Conservation (phyloP, 768 basidiomycete species). For the Termitomyces sp. region DNA sequence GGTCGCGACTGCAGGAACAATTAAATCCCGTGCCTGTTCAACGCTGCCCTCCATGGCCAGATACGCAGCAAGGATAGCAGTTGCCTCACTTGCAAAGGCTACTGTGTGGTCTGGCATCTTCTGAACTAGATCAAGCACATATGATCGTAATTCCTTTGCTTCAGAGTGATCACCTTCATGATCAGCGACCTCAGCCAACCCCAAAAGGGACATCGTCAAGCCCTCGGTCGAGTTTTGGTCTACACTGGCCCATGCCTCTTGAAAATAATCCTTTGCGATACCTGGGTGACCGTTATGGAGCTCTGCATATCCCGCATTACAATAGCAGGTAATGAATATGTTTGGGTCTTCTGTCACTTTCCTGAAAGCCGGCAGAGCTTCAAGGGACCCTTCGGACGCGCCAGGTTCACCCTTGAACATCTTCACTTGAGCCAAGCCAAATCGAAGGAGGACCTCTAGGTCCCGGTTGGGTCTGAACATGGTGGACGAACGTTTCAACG, state of each 20-base stretch:
- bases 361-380: neutral
- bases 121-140: neutral
- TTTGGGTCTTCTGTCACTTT: neutral
- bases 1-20: neutral
- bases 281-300: neutral
- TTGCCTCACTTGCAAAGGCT: neutral
- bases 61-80: neutral
- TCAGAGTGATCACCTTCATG: neutral
- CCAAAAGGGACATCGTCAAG: neutral
- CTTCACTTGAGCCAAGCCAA: neutral
- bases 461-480: neutral
- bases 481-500: neutral
- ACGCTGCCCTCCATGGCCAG: constrained; percentile 2
- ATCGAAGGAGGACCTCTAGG: neutral
- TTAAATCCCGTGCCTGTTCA: neutral
- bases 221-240: neutral
- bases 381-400: neutral
- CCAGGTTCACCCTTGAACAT: neutral
- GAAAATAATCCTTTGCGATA: neutral
- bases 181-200: constrained; percentile 2
- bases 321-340: neutral
- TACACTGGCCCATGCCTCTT: neutral
- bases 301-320: neutral
- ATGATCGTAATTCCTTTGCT: neutral
- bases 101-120: neutral